Percentiles rank a stretch among this genome's conserved stretches.
Evolutionary conservation across 1,284 basidiomycete species (phyloP).

Genomic region (Paramarasmius palmivorus): DNA sequence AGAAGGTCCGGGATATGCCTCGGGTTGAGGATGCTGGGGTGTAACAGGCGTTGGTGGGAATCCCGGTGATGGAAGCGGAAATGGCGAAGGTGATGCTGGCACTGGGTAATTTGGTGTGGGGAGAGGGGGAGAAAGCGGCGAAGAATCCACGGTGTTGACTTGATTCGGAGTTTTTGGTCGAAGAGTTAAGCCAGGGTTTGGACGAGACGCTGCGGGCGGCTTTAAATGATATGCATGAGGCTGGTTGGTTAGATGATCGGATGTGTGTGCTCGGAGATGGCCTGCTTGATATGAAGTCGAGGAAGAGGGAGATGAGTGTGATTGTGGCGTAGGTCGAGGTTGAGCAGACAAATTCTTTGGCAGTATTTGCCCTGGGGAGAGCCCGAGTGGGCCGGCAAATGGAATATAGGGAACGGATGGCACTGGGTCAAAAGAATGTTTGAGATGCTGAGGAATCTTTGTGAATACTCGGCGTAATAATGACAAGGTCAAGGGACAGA

Average conservation of each 20-base stretch:
- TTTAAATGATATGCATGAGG: background rate
- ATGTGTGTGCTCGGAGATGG: background rate
- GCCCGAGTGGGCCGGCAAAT: background rate
- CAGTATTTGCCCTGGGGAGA: background rate
- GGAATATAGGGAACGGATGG: background rate
- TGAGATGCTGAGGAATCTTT: background rate
- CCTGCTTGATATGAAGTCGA: background rate
- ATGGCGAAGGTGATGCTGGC: no score
- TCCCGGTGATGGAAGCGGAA: no score
- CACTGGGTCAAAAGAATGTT: background rate
- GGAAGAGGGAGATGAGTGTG: background rate
- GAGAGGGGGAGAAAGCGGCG: no score
- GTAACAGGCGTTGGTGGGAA: no score
- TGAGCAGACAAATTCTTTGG: background rate
- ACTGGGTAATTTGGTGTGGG: no score
- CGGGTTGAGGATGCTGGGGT: no score
- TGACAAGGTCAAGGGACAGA: background rate
- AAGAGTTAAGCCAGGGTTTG: no score
- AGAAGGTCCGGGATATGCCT: no score
- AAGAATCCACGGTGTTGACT: no score
- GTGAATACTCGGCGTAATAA: background rate
- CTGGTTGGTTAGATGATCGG: no score
- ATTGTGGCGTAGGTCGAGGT: background rate
- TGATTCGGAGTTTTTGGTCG: no score
- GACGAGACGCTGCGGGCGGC: no score